Evolutionary conservation across 208 protist species (phyloP).

Genomic region (Crithidia bombi): DNA sequence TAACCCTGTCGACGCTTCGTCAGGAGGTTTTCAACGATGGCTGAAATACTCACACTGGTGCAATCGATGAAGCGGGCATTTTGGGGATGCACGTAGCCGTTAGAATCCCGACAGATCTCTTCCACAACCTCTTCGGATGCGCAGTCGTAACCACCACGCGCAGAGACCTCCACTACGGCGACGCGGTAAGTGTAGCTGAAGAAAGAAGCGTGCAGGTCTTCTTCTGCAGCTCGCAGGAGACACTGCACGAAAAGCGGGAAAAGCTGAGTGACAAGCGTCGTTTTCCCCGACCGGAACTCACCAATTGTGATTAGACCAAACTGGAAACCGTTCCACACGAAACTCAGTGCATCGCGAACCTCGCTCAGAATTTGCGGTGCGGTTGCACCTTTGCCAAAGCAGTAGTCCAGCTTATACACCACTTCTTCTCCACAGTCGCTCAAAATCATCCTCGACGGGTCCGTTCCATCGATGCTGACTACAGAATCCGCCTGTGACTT

Average conservation of each 20-base stretch:
- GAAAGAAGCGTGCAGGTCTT: slow-evolving; percentile 7
- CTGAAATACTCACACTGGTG: slow-evolving; percentile 30
- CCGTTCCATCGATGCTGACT: slow-evolving; percentile 23
- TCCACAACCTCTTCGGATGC: slow-evolving; percentile 22
- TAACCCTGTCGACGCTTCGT: slow-evolving; percentile 35
- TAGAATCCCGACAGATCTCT: slow-evolving; percentile 29
- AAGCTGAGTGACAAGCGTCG: slow-evolving; percentile 31
- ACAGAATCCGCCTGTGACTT: not conserved
- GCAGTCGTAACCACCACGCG: slow-evolving; percentile 40
- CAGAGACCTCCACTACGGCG: slow-evolving; percentile 39
- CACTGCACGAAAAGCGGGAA: slow-evolving; percentile 42
- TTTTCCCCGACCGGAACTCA: slow-evolving; percentile 41
- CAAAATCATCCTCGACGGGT: slow-evolving; percentile 46
- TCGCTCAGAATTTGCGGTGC: slow-evolving; percentile 44
- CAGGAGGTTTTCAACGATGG: slow-evolving; percentile 29
- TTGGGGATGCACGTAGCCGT: slow-evolving; percentile 37
- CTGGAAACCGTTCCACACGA: slow-evolving; percentile 42
- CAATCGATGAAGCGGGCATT: slow-evolving; percentile 41
- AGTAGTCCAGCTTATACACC: slow-evolving; percentile 46
- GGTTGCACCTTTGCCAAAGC: slow-evolving; percentile 30
- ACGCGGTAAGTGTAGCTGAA: slow-evolving; percentile 43
- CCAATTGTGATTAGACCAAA: slow-evolving; percentile 46
- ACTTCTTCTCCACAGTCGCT: slow-evolving; percentile 40
- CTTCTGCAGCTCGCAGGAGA: slow-evolving; percentile 16
- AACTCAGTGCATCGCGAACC: slow-evolving; percentile 31